Conservation (phyloP, 441 rosid species). For the Pelargonium fulgidum region DNA sequence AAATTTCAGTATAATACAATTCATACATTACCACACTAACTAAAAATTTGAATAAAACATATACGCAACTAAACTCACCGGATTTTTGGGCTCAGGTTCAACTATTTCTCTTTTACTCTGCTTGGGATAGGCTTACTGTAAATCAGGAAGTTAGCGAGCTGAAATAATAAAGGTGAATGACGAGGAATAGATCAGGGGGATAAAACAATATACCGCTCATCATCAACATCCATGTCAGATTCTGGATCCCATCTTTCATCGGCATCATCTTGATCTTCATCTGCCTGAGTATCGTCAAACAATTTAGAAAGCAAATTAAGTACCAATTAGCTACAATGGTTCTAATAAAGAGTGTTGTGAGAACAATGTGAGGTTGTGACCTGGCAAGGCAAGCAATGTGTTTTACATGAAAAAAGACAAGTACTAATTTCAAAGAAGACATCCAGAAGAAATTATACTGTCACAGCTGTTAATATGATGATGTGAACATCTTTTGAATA, state of each 20-base stretch:
- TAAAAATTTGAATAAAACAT: neutral
- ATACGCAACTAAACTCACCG: slow-evolving; percentile 33
- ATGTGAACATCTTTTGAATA: too few species aligned
- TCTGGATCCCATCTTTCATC: slow-evolving; percentile 56
- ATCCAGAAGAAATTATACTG: neutral
- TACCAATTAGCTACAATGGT: neutral
- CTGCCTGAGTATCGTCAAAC: slow-evolving; percentile 33
- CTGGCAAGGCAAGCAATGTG: neutral
- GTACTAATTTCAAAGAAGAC: neutral
- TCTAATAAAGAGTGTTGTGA: neutral
- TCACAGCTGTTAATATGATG: neutral
- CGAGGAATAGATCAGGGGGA: neutral
- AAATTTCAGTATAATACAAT: neutral
- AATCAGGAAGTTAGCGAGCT: slow-evolving; percentile 18
- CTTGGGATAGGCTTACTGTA: slow-evolving; percentile 61
- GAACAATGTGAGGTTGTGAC: neutral
- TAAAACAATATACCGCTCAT: slow-evolving; percentile 39
- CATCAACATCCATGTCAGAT: slow-evolving; percentile 57
- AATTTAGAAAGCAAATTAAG: neutral
- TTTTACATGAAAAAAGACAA: neutral
- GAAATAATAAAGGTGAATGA: slow-evolving; percentile 5
- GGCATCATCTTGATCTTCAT: slow-evolving; percentile 51
- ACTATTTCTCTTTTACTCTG: slow-evolving; percentile 72
- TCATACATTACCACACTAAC: neutral
- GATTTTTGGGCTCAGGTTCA: slow-evolving; percentile 56